Evolutionary conservation across 495 filamentous ascomycete species (phyloP).

Genomic region (Aspergillus kassunensis): DNA sequence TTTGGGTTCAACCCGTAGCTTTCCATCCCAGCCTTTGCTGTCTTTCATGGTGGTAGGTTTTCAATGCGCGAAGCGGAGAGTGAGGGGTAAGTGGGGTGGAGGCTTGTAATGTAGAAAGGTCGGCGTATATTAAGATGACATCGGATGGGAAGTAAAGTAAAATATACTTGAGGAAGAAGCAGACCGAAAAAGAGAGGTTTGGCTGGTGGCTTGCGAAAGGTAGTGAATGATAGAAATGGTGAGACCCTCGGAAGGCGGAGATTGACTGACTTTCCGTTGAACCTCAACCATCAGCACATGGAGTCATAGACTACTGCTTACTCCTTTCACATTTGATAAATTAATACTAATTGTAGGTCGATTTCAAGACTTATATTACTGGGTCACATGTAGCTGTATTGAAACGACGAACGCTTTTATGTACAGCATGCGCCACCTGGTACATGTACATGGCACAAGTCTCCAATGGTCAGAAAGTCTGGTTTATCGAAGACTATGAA

Average conservation of each 20-base stretch:
- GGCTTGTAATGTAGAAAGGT: not conserved
- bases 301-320: no score
- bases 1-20: constrained; percentile 67
- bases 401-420: constrained; percentile 25
- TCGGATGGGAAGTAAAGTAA: not conserved
- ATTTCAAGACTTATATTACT: constrained; percentile 6
- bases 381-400: constrained; percentile 14
- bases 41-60: constrained; percentile 41
- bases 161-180: not conserved
- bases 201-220: no score
- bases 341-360: not conserved
- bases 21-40: constrained; percentile 91
- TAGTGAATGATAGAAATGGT: no score
- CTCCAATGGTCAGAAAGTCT: constrained; percentile 16
- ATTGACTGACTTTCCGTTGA: not conserved
- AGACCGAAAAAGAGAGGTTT: no score
- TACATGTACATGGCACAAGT: constrained; percentile 36
- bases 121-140: no score
- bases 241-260: not conserved
- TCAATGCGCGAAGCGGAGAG: constrained; percentile 4
- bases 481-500: constrained; percentile 21
- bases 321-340: no score
- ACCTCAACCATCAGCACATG: not conserved
- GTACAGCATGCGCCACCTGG: constrained; percentile 31
- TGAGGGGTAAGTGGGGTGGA: not conserved